Evolutionary conservation across 2,329 filamentous ascomycete genomes (phyloP), one percentile per base, ranked within the genome.

Genomic region (Xylariaceae sp.): DNA sequence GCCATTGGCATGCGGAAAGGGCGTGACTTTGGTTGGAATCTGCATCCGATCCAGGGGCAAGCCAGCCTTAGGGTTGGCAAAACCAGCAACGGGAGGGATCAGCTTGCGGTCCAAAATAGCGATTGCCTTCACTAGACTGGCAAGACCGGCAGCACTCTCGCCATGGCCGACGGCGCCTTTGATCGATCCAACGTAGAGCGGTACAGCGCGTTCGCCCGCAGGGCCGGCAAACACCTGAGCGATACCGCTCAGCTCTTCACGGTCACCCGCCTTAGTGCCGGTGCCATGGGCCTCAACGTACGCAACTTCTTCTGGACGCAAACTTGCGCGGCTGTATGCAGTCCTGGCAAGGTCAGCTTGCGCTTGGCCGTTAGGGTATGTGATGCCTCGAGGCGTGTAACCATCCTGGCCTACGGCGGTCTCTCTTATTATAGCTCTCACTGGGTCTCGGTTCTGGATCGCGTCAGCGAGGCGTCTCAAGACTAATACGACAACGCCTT

Each of bases 391-490:
- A n/a, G 67, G 62, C 0, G 71, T 76, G 13, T 63, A 63, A 16
- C 74, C 75, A 47, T 76, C 72, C 35, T 74, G 70, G 45, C 74
- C 75, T 5, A 72, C 65, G 10, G 69, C 73, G 20, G 68, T 71
- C 2, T 63, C 66, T 4, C 65, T 61, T 5, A 77, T 71, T 5
- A 67, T 58, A 1, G 62, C 57, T 7, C 56, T 61, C 1, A 65
- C 43, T 1, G 61, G 60, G 16, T 65, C 73, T 3, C 70, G 66
- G 20, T 73, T 70, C 3, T 61, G 55, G 1, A 75, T 39, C 3
- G 75, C 75, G 39, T 72, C 68, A 9, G 68, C 67, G 2, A 76
- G 58, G 0, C 65, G 67, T 52, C 76, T 76, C 5, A 77, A 49
- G 0, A 75, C 50, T 4, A 43, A 10, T 8, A 20, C 41, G 10